A percentile compares a stretch with the other conserved stretches of the same genome.
phyloP scores from a whole-genome alignment of 352 stramenopile species.

The Pythium dissotocum region DNA sequence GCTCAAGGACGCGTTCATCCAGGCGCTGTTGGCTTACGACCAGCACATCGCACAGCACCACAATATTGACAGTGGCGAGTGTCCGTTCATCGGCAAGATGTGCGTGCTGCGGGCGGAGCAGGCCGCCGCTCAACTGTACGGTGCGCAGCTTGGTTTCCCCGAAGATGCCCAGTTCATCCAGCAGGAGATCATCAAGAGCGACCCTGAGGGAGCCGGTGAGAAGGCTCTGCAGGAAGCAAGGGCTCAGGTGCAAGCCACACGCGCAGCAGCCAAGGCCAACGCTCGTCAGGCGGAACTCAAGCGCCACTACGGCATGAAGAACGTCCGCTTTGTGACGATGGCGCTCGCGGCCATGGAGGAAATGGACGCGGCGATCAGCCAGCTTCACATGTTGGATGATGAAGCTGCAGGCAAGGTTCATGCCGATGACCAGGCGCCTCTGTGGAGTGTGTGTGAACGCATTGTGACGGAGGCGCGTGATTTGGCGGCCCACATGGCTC shows the following conservation, averaged over 20 bases:
- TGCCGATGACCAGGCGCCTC: not conserved
- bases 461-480: conserved; percentile 41
- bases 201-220: conserved; percentile 59
- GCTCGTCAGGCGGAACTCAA: conserved; percentile 55
- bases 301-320: conserved; percentile 52
- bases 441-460: conserved; percentile 14
- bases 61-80: conserved; percentile 25
- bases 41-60: conserved; percentile 25
- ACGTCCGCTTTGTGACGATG: conserved; percentile 49
- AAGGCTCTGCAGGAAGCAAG: conserved; percentile 62
- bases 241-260: conserved; percentile 38
- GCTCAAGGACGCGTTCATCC: conserved; percentile 60
- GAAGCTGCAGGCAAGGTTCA: not conserved
- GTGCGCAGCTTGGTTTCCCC: conserved; percentile 49
- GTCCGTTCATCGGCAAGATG: conserved; percentile 40
- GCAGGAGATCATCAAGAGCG: conserved; percentile 71
- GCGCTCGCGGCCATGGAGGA: conserved; percentile 65
- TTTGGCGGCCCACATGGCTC: conserved; percentile 46
- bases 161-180: conserved; percentile 39
- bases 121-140: conserved; percentile 48
- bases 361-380: conserved; percentile 47
- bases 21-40: conserved; percentile 16
- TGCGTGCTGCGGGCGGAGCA: conserved; percentile 57
- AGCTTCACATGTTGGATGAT: conserved; percentile 39
- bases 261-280: conserved; percentile 29